Evolutionary conservation across 768 basidiomycete species (phyloP).

Genomic region (Paxillus involutus): DNA sequence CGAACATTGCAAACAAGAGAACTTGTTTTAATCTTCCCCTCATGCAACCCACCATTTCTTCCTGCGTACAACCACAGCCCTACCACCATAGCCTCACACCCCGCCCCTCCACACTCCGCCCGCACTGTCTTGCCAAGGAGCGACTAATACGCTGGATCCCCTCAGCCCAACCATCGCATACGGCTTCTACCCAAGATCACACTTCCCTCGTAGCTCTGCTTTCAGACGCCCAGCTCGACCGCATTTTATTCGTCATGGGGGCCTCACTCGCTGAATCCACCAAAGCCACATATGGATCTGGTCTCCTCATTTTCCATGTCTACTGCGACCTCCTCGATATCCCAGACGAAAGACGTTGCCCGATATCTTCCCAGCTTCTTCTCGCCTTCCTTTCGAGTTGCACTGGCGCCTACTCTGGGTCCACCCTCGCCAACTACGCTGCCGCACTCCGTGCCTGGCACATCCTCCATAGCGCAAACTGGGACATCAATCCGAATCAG

Average conservation of each 20-base stretch:
- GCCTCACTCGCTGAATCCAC: neutral
- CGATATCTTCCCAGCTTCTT: fast-evolving
- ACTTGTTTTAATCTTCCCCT: no score
- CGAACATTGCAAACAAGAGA: no score
- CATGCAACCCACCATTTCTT: no score
- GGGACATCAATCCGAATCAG: neutral
- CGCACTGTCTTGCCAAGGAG: no score
- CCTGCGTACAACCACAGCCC: no score
- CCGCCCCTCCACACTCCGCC: no score
- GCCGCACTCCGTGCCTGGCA: neutral
- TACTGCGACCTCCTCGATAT: slow-evolving; percentile 1
- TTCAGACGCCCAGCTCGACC: neutral
- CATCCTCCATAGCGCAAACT: neutral
- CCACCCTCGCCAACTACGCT: neutral
- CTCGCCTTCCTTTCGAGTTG: neutral
- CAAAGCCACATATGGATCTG: neutral
- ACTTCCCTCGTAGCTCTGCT: no score
- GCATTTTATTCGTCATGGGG: neutral
- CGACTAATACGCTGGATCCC: no score
- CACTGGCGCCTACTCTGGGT: neutral
- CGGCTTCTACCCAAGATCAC: no score
- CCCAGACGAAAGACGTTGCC: neutral
- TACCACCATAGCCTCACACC: no score
- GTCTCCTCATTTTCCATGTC: neutral
- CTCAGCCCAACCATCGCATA: no score